A percentile compares a stretch with the other conserved stretches of the same genome.
Evolutionary conservation across 139 green algal genomes (phyloP).

Genomic region (Micractinium sp.): DNA sequence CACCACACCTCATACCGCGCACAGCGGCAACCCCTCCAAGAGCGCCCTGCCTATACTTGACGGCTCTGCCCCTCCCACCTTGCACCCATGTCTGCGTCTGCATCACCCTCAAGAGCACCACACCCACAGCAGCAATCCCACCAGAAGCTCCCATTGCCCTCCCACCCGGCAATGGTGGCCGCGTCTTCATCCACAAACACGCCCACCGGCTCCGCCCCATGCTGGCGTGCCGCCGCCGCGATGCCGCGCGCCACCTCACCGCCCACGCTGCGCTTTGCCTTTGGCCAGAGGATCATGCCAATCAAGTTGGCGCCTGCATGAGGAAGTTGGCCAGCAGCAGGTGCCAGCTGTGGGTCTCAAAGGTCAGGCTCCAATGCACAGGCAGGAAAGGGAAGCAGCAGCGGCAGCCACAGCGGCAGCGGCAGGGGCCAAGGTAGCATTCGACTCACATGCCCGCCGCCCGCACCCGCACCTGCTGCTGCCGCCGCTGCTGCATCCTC

Average conservation of each 20-base stretch:
- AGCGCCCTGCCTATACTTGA: no score
- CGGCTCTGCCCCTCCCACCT: no score
- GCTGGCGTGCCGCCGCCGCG: constrained; percentile 49
- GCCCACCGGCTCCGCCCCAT: constrained; percentile 70
- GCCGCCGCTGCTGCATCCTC: constrained; percentile 74
- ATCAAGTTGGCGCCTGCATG: constrained; percentile 53
- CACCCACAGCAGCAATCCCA: neutral
- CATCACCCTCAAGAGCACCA: neutral
- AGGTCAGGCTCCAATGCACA: no score
- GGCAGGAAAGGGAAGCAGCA: neutral
- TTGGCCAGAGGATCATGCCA: constrained; percentile 91
- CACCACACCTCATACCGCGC: neutral
- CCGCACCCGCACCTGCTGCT: constrained; percentile 37
- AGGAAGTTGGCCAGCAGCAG: neutral
- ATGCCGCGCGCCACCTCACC: constrained; percentile 64
- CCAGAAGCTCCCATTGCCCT: neutral
- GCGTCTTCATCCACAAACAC: constrained; percentile 91
- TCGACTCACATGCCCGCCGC: neutral
- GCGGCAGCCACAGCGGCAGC: neutral
- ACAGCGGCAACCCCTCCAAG: neutral
- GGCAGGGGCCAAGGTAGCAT: neutral
- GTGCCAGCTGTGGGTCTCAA: no score
- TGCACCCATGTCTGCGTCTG: no score
- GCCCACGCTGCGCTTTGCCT: constrained; percentile 76
- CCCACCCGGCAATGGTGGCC: constrained; percentile 58